Conservation (phyloP, 768 basidiomycete genomes). For the Kwoniella sp. region DNA sequence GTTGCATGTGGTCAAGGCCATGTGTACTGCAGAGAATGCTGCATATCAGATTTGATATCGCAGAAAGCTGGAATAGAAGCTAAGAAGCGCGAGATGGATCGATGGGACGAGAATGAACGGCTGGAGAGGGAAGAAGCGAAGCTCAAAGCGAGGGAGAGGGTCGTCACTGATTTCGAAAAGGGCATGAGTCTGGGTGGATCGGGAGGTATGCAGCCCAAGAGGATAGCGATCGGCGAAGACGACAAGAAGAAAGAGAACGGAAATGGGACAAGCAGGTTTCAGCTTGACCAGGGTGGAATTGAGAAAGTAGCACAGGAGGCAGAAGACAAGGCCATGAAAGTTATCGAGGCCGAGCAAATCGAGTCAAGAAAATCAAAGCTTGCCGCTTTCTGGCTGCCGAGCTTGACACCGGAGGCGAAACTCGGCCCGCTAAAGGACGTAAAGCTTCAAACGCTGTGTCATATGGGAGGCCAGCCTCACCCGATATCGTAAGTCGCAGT, state of each 20-base stretch:
- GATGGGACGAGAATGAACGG: conserved; percentile 75
- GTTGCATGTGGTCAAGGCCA: conserved; percentile 83
- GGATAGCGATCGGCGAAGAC: conserved; percentile 42
- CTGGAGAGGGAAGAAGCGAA: conserved; percentile 71
- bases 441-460: conserved; percentile 85
- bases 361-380: conserved; percentile 83
- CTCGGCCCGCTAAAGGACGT: conserved; percentile 72
- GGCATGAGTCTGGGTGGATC: conserved; percentile 68
- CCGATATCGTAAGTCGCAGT: conserved; percentile 66
- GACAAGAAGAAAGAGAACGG: conserved; percentile 46
- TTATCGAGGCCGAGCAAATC: conserved; percentile 77
- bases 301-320: conserved; percentile 82
- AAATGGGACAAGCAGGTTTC: conserved; percentile 74
- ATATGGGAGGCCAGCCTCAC: conserved; percentile 77
- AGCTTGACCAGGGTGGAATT: conserved; percentile 81
- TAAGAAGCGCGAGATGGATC: conserved; percentile 79
- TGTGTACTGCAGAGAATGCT: conserved; percentile 94
- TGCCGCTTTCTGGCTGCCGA: conserved; percentile 97
- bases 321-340: conserved; percentile 79
- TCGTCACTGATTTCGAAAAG: conserved; percentile 84
- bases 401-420: conserved; percentile 78
- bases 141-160: conserved; percentile 80
- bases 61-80: conserved; percentile 92
- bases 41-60: conserved; percentile 68
- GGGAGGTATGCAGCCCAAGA: conserved; percentile 1